Evolutionary conservation across 305 asterid species (phyloP), one percentile per base, ranked within the genome.

Genomic region (Petunia hybrid): DNA sequence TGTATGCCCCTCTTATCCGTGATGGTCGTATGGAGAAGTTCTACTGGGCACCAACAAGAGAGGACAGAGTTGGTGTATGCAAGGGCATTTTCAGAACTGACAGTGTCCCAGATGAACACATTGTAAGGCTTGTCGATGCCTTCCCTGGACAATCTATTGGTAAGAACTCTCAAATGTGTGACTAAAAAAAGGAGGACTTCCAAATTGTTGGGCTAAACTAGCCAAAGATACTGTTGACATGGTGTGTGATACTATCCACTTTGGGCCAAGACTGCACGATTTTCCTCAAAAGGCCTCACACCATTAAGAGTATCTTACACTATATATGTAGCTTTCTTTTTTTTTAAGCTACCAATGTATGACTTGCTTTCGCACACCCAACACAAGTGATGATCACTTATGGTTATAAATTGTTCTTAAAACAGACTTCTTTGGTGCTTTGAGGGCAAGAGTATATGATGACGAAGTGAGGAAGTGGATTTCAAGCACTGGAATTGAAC

Each of bases 21-120:
- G 98, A 94, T 46, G 97, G 98, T 1, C 97, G 97, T 81, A 94
- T 94, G 98, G 98, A 94, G 80, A 94, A 94, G 56, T 94, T 90
- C 80, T 94, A 92, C 82, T 94, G 97, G 98, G 93, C 97, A 4
- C 98, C 97, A 8, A 92, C 94, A 6, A 87, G 97, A 12, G 96
- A 91, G 2, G 98, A 95, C 71, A 83, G 96, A 39, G 87, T 95
- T 9, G 96, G 98, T 5, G 94, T 95, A 45, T 93, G 97, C 80
- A 84, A 57, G 0, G 97, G 98, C 16, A 93, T 95, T 77, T 95
- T 95, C 87, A 85, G 90, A 35, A 82, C 91, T 3, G 98, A 93
- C 61, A 77, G 83, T 13, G 88, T 92, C 36, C 87, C 91, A 0
- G 51, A 66, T 1, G 88, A 84, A 2, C 95, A 87, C 60, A 60